Base-by-base conservation (phyloP, 2,329 filamentous ascomycete species). In the Phialophora verrucosa region DNA sequence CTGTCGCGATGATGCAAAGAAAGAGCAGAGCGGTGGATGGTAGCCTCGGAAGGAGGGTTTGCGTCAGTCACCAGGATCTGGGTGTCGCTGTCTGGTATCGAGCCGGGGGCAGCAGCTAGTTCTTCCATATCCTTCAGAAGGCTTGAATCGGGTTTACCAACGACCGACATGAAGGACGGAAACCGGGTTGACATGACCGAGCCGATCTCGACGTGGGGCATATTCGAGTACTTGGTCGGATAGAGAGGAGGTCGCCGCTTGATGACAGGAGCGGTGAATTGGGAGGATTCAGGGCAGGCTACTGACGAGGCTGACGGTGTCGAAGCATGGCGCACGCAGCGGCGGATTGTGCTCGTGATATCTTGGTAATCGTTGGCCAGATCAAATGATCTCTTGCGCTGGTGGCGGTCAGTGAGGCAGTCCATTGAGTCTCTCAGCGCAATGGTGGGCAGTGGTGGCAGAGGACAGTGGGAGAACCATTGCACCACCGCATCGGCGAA, bases 1-100 rank as follows among this genome's bases (percentile, higher is more conserved):
- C 79, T 82, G 70, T 77, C 75, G 32, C 80, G 79, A 59, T 80
- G 78, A n/a, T 77, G 72, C 47, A 69, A 25, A 29, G 60, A 59
- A 38, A 61, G 62, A 49, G 63, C 27, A 23, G 66, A 63, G 14
- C 55, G 63, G 23, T 64, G 56, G 11, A 50, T 44, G 12, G 66
- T 44, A 27, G 63, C 44, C 2, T 59, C 56, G 5, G 58, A 49
- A 10, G 51, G 60, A 57, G 61, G 63, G 27, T 54, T 62, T 38
- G 68, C 63, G 63, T 68, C 65, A 8, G 68, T 68, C 49, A 70
- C 58, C n/a, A 68, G 57, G 38, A 68, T 53, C 50, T 65, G 68
- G 11, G 65, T 65, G 8, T 68, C 65, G 55, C 65, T 64, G 25
- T 68, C 63, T 27, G 59, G 59, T 63, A 66, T 66, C 44, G 68